phyloP scores from a whole-genome alignment of 306 rosid species.

The Datisca glomerata region DNA sequence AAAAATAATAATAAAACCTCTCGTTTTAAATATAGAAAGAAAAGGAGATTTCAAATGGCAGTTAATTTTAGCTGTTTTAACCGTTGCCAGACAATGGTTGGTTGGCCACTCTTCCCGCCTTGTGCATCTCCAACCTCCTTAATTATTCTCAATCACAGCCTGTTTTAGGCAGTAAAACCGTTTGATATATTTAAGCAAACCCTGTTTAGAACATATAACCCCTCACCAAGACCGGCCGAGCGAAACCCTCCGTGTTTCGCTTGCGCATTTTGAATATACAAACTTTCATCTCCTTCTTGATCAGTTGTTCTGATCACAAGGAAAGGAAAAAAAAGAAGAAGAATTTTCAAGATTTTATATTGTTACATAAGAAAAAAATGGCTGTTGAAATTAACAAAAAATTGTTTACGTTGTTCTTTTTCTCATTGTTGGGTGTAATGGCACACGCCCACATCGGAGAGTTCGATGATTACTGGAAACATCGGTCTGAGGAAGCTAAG shows the following conservation, averaged over 20 bases:
- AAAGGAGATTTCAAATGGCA: not conserved
- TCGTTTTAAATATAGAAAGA: too few relatives aligned
- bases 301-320: too few relatives aligned
- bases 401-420: constrained; percentile 4
- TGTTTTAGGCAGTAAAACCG: too few relatives aligned
- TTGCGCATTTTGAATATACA: not conserved
- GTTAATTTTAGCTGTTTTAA: not conserved
- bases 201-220: not conserved
- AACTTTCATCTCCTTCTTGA: too few relatives aligned
- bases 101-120: constrained; percentile 15
- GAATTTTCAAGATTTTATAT: not conserved
- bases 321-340: not conserved
- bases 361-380: constrained; percentile 2
- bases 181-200: not conserved
- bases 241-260: constrained; percentile 1
- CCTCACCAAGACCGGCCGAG: not conserved
- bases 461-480: constrained; percentile 45
- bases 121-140: constrained; percentile 6
- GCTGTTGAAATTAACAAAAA: not conserved
- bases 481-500: constrained; percentile 22
- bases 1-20: too few relatives aligned
- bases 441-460: constrained; percentile 16
- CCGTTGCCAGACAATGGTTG: constrained; percentile 7
- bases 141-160: not conserved
- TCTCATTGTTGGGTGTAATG: constrained; percentile 14